phyloP scores from a whole-genome alignment of 352 stramenopile genomes.

The Phytophthora agathidicida region DNA sequence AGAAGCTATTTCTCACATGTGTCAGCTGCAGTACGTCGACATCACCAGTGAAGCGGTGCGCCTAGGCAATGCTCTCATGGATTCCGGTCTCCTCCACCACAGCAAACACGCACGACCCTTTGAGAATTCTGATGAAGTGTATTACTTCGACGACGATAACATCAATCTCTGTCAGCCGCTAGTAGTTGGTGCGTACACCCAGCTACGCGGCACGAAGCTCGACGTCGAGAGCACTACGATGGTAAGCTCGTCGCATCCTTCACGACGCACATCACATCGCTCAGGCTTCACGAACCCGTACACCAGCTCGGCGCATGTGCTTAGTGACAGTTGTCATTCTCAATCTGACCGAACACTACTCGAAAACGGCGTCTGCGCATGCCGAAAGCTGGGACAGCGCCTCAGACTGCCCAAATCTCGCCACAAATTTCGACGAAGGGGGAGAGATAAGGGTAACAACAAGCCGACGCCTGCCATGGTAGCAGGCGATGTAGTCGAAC shows the following conservation, averaged over 20 bases:
- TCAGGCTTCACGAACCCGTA: slow-evolving; percentile 49
- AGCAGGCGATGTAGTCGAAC: slow-evolving; percentile 15
- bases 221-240: slow-evolving; percentile 26
- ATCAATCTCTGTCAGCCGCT: slow-evolving; percentile 57
- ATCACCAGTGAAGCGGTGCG: slow-evolving; percentile 48
- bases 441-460: slow-evolving; percentile 31
- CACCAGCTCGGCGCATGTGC: slow-evolving; percentile 24
- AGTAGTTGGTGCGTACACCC: slow-evolving; percentile 31
- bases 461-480: slow-evolving; percentile 22
- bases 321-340: slow-evolving; percentile 33
- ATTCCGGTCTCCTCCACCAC: slow-evolving; percentile 62
- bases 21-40: slow-evolving; percentile 48
- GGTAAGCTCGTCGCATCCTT: slow-evolving; percentile 24
- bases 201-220: slow-evolving; percentile 1
- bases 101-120: slow-evolving; percentile 54
- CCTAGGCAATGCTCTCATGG: slow-evolving; percentile 73
- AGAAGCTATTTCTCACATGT: slow-evolving; percentile 47
- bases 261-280: slow-evolving; percentile 36
- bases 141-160: slow-evolving; percentile 59
- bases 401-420: slow-evolving; percentile 47
- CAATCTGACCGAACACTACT: slow-evolving; percentile 51
- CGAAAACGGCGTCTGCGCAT: slow-evolving; percentile 54
- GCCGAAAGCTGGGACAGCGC: slow-evolving; percentile 62
- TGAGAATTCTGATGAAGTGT: slow-evolving; percentile 41
- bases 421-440: slow-evolving; percentile 44